These are phyloP conservation scores for Geotrichum aggregatum DNA, from an alignment of 1,139 yeast genomes.

Conservation along the genomic window DNA sequence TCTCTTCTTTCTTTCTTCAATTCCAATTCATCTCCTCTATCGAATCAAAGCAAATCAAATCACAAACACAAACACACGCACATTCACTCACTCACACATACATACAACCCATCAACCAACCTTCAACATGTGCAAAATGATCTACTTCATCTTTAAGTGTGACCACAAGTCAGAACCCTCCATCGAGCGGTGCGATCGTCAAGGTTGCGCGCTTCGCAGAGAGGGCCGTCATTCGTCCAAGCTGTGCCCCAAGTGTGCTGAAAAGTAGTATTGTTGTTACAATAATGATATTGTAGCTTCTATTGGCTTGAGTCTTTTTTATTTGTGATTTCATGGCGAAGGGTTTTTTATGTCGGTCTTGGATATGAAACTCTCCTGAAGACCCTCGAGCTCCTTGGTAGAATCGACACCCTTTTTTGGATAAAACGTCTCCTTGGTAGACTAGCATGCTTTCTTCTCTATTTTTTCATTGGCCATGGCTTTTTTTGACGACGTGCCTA, in stretches of 20 bases:
- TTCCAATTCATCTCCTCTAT: background rate
- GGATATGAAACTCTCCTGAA: too few relatives aligned
- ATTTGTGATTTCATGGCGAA: too few relatives aligned
- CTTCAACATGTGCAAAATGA: conserved; percentile 6
- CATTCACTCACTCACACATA: background rate
- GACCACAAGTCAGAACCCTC: conserved; percentile 6
- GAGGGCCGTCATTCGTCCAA: background rate
- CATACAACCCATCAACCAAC: background rate
- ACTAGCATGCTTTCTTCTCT: too few relatives aligned
- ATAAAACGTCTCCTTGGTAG: too few relatives aligned
- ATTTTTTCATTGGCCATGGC: too few relatives aligned
- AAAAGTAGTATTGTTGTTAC: too few relatives aligned
- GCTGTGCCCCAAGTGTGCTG: background rate
- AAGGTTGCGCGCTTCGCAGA: background rate
- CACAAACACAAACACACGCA: background rate
- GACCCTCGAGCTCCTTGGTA: too few relatives aligned
- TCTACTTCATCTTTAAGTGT: conserved; percentile 2
- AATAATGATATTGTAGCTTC: too few relatives aligned
- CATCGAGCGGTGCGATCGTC: conserved; percentile 1
- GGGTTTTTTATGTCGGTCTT: too few relatives aligned
- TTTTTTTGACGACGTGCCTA: too few relatives aligned
- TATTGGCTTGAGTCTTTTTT: too few relatives aligned
- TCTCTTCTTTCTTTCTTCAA: background rate
- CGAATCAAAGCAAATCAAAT: background rate
- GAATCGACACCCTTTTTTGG: too few relatives aligned